Conservation (phyloP, 2,329 filamentous ascomycete genomes). For the Pseudocercospora macadamiae region DNA sequence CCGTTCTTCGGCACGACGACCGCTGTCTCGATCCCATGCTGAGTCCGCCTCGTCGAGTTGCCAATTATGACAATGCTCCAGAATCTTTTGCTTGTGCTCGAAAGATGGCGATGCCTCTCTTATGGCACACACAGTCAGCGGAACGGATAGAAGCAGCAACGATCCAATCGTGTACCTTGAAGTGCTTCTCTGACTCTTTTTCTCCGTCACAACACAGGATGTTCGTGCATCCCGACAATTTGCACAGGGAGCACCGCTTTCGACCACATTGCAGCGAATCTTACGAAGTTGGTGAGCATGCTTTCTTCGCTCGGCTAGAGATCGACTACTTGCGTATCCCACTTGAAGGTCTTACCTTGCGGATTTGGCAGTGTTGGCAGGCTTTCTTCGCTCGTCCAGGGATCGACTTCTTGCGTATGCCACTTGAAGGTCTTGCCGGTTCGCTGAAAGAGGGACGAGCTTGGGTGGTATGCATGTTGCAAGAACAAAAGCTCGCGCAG, state of each 20-base stretch:
- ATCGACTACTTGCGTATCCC: too few species aligned
- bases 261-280: constrained; percentile 8
- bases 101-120: neutral
- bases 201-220: neutral
- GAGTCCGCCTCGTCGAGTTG: neutral
- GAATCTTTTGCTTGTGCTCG: neutral
- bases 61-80: neutral
- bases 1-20: neutral
- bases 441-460: neutral
- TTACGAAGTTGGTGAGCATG: too few species aligned
- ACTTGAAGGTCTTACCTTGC: too few species aligned
- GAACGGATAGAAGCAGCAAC: neutral
- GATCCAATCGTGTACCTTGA: neutral
- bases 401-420: neutral
- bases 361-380: constrained; percentile 1
- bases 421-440: neutral
- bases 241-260: neutral
- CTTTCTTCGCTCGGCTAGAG: too few species aligned
- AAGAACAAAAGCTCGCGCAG: neutral
- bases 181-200: neutral
- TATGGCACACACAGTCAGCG: neutral
- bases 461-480: neutral
- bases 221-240: neutral
- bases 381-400: neutral
- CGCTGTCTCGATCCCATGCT: neutral